Evolutionary conservation across 1,284 basidiomycete genomes (phyloP).

Genomic region (Ustilago sp.): DNA sequence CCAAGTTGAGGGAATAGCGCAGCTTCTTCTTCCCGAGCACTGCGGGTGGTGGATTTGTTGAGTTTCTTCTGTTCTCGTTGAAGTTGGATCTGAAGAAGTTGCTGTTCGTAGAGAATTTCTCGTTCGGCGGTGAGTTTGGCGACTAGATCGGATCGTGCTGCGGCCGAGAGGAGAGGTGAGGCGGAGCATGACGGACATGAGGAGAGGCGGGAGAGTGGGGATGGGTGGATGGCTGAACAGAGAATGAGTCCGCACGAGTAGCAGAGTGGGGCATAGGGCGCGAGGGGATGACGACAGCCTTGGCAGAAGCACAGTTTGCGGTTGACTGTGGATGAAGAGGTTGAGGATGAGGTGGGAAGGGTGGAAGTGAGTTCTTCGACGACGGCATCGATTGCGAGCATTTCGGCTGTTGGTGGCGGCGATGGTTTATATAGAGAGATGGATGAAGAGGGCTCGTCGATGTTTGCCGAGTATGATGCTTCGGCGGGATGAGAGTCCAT

Average conservation of each 20-base stretch:
- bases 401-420: slow-evolving; percentile 42
- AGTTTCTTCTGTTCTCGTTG: slow-evolving; percentile 41
- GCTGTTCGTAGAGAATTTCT: slow-evolving; percentile 42
- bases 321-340: background rate
- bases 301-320: slow-evolving; percentile 52
- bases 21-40: slow-evolving; percentile 28
- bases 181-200: slow-evolving; percentile 41
- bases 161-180: slow-evolving; percentile 28
- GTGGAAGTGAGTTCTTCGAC: slow-evolving; percentile 42
- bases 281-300: slow-evolving; percentile 35
- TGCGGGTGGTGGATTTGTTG: slow-evolving; percentile 25
- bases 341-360: background rate
- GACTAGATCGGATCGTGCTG: slow-evolving; percentile 37
- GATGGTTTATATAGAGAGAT: slow-evolving; percentile 15
- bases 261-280: slow-evolving; percentile 49
- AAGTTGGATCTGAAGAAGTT: slow-evolving; percentile 38
- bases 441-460: slow-evolving; percentile 12
- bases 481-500: background rate
- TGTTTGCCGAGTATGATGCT: background rate
- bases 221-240: slow-evolving; percentile 40
- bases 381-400: slow-evolving; percentile 49
- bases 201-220: slow-evolving; percentile 35
- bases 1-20: slow-evolving; percentile 43
- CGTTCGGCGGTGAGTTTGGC: slow-evolving; percentile 39
- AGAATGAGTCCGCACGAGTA: slow-evolving; percentile 46